Conservation (phyloP, 208 protist species). For the Trypanosoma boissoni region DNA sequence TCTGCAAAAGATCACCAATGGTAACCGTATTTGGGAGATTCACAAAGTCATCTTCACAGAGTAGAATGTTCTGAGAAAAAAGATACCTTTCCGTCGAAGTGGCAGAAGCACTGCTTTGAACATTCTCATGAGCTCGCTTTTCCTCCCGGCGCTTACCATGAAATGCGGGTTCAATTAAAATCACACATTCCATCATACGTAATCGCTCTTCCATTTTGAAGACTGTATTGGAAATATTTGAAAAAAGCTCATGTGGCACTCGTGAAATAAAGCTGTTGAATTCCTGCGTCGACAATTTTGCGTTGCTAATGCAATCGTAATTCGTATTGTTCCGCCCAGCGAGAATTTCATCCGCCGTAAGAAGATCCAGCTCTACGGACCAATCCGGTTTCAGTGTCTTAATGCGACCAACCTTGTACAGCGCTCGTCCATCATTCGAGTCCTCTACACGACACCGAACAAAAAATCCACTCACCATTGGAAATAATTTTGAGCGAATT, state of each 20-base stretch:
- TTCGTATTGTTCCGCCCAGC: slow-evolving; percentile 84
- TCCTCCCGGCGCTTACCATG: slow-evolving; percentile 65
- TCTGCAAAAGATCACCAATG: slow-evolving; percentile 84
- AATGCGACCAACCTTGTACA: slow-evolving; percentile 91
- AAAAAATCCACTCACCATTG: slow-evolving; percentile 84
- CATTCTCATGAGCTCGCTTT: slow-evolving; percentile 50
- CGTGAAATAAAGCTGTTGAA: slow-evolving; percentile 74
- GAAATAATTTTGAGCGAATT: slow-evolving; percentile 78
- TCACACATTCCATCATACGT: slow-evolving; percentile 73
- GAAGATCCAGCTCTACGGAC: slow-evolving; percentile 87
- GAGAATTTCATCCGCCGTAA: slow-evolving; percentile 80
- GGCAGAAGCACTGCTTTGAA: slow-evolving; percentile 8
- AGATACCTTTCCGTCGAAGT: slow-evolving; percentile 73
- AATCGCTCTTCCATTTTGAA: slow-evolving; percentile 82
- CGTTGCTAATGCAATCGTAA: slow-evolving; percentile 92
- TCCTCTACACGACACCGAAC: slow-evolving; percentile 91
- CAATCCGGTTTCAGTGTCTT: slow-evolving; percentile 87
- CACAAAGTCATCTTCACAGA: slow-evolving; percentile 80
- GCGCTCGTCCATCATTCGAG: slow-evolving; percentile 72
- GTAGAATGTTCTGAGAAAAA: slow-evolving; percentile 89
- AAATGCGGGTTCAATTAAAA: slow-evolving; percentile 79
- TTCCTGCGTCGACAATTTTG: slow-evolving; percentile 68
- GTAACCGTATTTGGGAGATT: slow-evolving; percentile 83
- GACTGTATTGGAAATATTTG: slow-evolving; percentile 53
- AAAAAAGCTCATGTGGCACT: slow-evolving; percentile 53